phyloP scores from a whole-genome alignment of 805 yeast species.

The Lipomyces mesembrius region DNA sequence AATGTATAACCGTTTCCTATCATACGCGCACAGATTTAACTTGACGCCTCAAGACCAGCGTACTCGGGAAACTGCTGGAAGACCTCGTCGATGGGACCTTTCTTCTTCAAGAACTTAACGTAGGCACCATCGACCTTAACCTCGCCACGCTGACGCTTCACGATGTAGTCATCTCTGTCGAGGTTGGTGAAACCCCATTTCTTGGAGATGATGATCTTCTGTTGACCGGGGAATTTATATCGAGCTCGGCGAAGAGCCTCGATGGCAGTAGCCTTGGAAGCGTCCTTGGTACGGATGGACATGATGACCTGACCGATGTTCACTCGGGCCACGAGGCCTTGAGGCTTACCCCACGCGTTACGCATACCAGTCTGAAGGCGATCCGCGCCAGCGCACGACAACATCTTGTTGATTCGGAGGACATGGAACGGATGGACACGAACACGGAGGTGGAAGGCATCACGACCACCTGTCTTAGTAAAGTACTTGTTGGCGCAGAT shows the following conservation, averaged over 20 bases:
- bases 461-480: slow-evolving; percentile 98
- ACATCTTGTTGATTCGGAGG: slow-evolving; percentile 99
- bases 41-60: slow-evolving; percentile 34
- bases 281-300: slow-evolving; percentile 98
- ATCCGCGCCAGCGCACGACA: slow-evolving; percentile 99
- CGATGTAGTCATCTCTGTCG: slow-evolving; percentile 95
- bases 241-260: slow-evolving; percentile 99
- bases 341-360: slow-evolving; percentile 99
- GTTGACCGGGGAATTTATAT: slow-evolving; percentile 99
- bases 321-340: slow-evolving; percentile 99
- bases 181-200: slow-evolving; percentile 99
- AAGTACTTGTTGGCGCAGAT: slow-evolving; percentile 99
- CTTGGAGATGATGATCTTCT: slow-evolving; percentile 98
- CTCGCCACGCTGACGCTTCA: slow-evolving; percentile 95
- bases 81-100: slow-evolving; percentile 85
- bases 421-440: slow-evolving; percentile 99
- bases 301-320: slow-evolving; percentile 97
- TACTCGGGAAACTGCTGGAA: slow-evolving; percentile 39
- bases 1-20: not conserved
- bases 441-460: slow-evolving; percentile 99
- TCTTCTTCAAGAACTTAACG: slow-evolving; percentile 96
- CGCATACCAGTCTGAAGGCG: slow-evolving; percentile 99
- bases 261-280: slow-evolving; percentile 94
- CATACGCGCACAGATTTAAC: not conserved
- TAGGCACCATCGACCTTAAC: slow-evolving; percentile 99